These are phyloP conservation scores for Alternaria ethzedia DNA, from an alignment of 2,329 filamentous ascomycete genomes.

Conservation along the genomic window DNA sequence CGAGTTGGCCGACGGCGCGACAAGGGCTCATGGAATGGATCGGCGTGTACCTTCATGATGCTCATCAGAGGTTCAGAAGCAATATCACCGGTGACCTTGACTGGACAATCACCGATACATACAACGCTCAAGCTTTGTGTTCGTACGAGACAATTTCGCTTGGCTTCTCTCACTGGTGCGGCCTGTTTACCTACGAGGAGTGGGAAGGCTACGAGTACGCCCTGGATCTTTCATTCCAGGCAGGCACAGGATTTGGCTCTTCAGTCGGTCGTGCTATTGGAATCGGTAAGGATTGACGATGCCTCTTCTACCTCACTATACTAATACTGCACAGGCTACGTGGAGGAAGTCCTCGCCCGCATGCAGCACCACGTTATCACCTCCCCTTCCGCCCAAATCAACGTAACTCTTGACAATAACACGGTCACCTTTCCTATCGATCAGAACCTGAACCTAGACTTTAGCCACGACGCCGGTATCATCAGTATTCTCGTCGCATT, in stretches of 20 bases:
- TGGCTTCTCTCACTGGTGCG: constrained; percentile 76
- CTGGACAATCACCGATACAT: constrained; percentile 46
- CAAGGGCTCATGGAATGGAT: constrained; percentile 66
- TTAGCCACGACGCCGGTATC: constrained; percentile 79
- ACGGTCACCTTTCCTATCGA: constrained; percentile 74
- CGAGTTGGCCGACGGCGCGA: constrained; percentile 54
- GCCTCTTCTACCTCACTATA: background rate
- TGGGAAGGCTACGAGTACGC: constrained; percentile 76
- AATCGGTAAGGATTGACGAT: constrained; percentile 61
- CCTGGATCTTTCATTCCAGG: constrained; percentile 70
- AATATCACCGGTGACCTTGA: constrained; percentile 53
- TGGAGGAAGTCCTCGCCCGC: constrained; percentile 74
- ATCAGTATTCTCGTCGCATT: constrained; percentile 74
- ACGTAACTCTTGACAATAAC: constrained; percentile 73
- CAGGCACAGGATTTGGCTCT: constrained; percentile 66
- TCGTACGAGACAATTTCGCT: constrained; percentile 80
- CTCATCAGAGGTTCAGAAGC: constrained; percentile 64
- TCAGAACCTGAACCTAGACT: constrained; percentile 78
- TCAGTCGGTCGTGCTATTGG: constrained; percentile 74
- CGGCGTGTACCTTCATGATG: constrained; percentile 68
- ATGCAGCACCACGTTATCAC: constrained; percentile 67
- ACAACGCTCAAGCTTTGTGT: constrained; percentile 75
- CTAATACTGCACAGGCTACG: constrained; percentile 47
- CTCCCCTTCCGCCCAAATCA: constrained; percentile 55
- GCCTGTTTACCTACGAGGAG: constrained; percentile 76